Percentiles rank a stretch among this genome's conserved stretches.
phyloP scores from a whole-genome alignment of 805 yeast species.

The Lipomyces oligophaga region DNA sequence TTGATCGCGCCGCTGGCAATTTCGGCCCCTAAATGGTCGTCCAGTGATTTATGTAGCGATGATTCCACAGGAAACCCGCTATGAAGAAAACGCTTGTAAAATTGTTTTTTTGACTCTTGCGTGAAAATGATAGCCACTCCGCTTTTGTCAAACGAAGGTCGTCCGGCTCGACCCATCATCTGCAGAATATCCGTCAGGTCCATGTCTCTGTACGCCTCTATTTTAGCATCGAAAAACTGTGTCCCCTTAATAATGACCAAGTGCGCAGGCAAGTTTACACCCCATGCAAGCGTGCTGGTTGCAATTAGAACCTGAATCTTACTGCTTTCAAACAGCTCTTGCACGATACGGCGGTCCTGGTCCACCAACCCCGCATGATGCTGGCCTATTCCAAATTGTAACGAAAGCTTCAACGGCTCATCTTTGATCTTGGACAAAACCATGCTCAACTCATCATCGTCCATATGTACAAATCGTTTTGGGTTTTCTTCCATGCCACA shows the following conservation, averaged over 20 bases:
- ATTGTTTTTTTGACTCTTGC: slow-evolving; percentile 67
- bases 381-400: slow-evolving; percentile 76
- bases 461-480: slow-evolving; percentile 61
- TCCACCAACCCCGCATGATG: slow-evolving; percentile 83
- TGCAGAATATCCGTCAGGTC: slow-evolving; percentile 76
- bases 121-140: slow-evolving; percentile 77
- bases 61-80: slow-evolving; percentile 82
- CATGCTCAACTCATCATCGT: slow-evolving; percentile 56
- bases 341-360: slow-evolving; percentile 65
- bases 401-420: slow-evolving; percentile 68
- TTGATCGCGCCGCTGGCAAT: slow-evolving; percentile 65
- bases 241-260: slow-evolving; percentile 77
- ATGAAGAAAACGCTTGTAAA: slow-evolving; percentile 72
- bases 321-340: slow-evolving; percentile 63
- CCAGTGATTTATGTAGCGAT: slow-evolving; percentile 70
- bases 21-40: slow-evolving; percentile 78
- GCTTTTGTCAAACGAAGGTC: slow-evolving; percentile 75
- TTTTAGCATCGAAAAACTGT: slow-evolving; percentile 53
- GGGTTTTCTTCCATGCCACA: slow-evolving; percentile 80
- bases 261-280: slow-evolving; percentile 79
- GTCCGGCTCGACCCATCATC: slow-evolving; percentile 84
- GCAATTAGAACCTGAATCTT: slow-evolving; percentile 72
- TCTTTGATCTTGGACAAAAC: slow-evolving; percentile 62
- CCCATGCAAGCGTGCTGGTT: slow-evolving; percentile 84
- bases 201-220: slow-evolving; percentile 72